Conservation (phyloP, 2,329 filamentous ascomycete species). For the Claviceps sp. region DNA sequence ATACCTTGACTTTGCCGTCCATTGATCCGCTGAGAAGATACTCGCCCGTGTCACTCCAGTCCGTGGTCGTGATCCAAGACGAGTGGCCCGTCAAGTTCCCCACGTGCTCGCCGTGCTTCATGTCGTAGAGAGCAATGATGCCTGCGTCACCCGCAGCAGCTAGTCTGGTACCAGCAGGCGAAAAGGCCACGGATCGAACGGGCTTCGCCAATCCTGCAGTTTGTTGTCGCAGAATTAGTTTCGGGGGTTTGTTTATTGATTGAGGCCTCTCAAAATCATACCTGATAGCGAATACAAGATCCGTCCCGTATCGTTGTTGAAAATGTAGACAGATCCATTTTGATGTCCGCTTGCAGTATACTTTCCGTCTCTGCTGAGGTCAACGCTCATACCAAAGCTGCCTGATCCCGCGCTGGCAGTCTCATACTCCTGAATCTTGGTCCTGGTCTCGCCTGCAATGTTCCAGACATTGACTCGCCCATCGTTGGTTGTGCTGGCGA, state of each 20-base stretch:
- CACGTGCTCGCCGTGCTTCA: conserved; percentile 82
- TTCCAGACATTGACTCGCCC: conserved; percentile 88
- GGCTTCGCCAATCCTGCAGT: conserved; percentile 65
- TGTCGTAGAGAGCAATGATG: conserved; percentile 85
- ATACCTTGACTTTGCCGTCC: conserved; percentile 91
- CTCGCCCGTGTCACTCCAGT: conserved; percentile 90
- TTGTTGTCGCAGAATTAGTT: background rate
- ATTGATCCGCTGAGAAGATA: conserved; percentile 78
- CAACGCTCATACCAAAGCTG: conserved; percentile 81
- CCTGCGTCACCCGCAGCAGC: conserved; percentile 83
- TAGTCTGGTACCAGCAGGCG: conserved; percentile 68
- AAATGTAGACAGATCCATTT: conserved; percentile 83
- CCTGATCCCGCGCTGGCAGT: conserved; percentile 58
- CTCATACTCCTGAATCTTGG: conserved; percentile 71
- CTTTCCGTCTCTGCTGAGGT: conserved; percentile 64
- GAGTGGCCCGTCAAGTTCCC: conserved; percentile 67
- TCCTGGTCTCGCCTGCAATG: conserved; percentile 36
- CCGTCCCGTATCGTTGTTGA: conserved; percentile 80
- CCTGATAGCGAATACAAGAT: conserved; percentile 76
- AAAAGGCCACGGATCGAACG: conserved; percentile 76
- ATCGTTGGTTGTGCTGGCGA: conserved; percentile 79
- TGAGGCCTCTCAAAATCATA: conserved; percentile 18
- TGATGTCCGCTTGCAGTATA: conserved; percentile 88
- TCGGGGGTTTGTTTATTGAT: too few species aligned
- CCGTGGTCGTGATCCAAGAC: conserved; percentile 80